A percentile compares a stretch with the other conserved stretches of the same genome.
These are phyloP conservation scores for Umbilicus rupestris DNA, from an alignment of 164 flowering plant genomes.

Conservation along the genomic window DNA sequence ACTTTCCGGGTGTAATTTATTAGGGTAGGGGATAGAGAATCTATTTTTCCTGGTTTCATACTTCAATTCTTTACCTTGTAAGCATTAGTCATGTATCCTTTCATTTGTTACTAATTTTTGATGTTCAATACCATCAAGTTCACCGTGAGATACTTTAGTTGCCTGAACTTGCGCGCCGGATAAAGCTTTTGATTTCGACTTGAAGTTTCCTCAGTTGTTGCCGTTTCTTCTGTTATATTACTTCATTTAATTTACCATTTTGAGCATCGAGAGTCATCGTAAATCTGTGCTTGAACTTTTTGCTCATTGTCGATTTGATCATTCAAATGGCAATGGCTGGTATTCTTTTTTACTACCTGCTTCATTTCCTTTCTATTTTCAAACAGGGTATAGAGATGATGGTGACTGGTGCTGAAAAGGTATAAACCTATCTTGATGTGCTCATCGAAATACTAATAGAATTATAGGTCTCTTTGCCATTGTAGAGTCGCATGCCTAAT, in stretches of 20 bases:
- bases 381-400: slow-evolving; percentile 6
- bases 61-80: too few relatives aligned
- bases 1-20: too few relatives aligned
- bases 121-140: too few relatives aligned
- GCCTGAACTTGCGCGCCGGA: background rate
- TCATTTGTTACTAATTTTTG: too few relatives aligned
- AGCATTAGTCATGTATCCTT: too few relatives aligned
- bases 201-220: background rate
- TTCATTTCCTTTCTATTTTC: slow-evolving; percentile 21
- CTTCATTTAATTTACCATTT: background rate
- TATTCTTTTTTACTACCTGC: background rate
- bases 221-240: background rate
- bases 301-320: background rate
- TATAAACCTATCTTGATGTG: background rate
- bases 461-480: background rate
- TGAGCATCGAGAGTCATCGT: too few relatives aligned
- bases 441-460: background rate
- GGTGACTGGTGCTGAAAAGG: background rate
- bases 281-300: too few relatives aligned
- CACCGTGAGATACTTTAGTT: too few relatives aligned
- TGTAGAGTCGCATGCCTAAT: background rate
- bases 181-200: background rate
- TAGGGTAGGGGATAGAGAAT: too few relatives aligned
- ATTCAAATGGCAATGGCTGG: background rate
- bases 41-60: too few relatives aligned